Base-by-base conservation (phyloP, 306 rosid species). In the Urtica urens region DNA sequence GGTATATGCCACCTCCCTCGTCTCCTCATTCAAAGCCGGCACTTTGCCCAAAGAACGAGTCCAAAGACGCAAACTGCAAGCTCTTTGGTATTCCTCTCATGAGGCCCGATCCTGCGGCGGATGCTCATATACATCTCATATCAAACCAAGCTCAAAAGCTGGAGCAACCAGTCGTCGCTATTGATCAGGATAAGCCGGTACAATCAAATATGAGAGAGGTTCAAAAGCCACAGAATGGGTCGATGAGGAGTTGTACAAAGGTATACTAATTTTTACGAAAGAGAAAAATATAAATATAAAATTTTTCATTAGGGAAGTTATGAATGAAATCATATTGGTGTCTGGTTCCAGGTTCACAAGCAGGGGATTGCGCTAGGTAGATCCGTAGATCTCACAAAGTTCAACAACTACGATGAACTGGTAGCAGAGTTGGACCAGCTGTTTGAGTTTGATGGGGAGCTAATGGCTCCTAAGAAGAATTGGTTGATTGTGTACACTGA, bases 291-390 rank as follows among this genome's bases (percentile, higher is more conserved):
- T n/a, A n/a, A n/a, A n/a, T n/a, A n/a, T n/a, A n/a, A n/a, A n/a
- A n/a, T n/a, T n/a, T n/a, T n/a, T n/a, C n/a, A n/a, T n/a, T n/a
- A n/a, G n/a, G n/a, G n/a, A n/a, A n/a, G n/a, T n/a, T n/a, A n/a
- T n/a, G n/a, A n/a, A 67, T 38, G 16, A 15, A 22, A n/a, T n/a
- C n/a, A n/a, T n/a, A n/a, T 40, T 59, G 38, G 38, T 67, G n/a
- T 46, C n/a, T 60, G 38, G 46, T 70, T 66, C 40, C 66, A 90
- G 99, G 99, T 90, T 57, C 95, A 90, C 62, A 90, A 90, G 85
- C 93, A 85, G 75, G 99, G 99, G 46, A 85, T 85, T 52, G 95
- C 94, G 6, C 92, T 90, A 41, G 99, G 99, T 62, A 79, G 99
- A 68, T 90, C 95, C 1, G 81, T 90, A 26, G 99, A 90, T 72